These are phyloP conservation scores for Zangia roseola DNA, from an alignment of 768 basidiomycete species.

Conservation along the genomic window DNA sequence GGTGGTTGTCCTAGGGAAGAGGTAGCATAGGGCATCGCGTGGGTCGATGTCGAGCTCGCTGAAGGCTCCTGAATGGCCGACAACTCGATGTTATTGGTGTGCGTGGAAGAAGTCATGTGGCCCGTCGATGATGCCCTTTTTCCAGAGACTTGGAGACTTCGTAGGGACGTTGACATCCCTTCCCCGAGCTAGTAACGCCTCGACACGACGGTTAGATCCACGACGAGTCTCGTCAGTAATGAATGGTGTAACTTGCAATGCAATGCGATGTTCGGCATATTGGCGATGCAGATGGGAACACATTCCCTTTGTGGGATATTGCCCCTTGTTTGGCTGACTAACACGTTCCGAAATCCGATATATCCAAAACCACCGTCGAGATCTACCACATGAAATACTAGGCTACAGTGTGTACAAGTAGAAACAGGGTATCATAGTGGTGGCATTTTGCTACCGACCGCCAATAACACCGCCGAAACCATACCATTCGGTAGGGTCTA, in stretches of 20 bases:
- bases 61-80: conserved; percentile 14
- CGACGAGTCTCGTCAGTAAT: not conserved
- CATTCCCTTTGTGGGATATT: conserved; percentile 9
- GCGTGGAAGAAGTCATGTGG: conserved; percentile 9
- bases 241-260: not conserved
- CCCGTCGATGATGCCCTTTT: conserved; percentile 20
- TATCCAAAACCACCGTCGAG: no score
- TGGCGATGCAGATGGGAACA: conserved; percentile 17
- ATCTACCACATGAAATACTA: not conserved
- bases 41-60: conserved; percentile 23
- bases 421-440: conserved; percentile 12
- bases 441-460: not conserved
- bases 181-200: not conserved
- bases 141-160: conserved; percentile 11
- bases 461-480: not conserved
- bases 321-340: conserved; percentile 13
- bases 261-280: no score
- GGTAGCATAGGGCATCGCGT: conserved; percentile 16
- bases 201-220: not conserved
- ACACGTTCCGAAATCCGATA: conserved; percentile 6
- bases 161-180: conserved; percentile 30
- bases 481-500: not conserved
- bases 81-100: conserved; percentile 15
- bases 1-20: conserved; percentile 11
- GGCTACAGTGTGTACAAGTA: not conserved